Evolutionary conservation across 2,329 filamentous ascomycete genomes (phyloP).

Genomic region (Penicillium palitans): DNA sequence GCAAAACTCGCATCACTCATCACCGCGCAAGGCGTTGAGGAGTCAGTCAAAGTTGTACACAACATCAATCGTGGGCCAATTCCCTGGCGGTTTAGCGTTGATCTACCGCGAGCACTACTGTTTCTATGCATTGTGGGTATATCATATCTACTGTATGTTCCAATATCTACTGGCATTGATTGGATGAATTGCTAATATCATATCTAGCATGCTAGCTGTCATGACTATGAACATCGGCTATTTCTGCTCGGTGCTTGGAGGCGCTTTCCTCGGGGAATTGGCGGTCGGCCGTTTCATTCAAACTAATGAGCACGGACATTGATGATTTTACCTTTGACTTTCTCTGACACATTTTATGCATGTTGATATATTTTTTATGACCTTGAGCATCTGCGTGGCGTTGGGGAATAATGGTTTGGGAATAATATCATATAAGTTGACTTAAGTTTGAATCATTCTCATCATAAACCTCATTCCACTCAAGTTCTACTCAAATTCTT

Average conservation of each 20-base stretch:
- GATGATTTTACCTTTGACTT: neutral
- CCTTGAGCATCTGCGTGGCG: conserved; percentile 1
- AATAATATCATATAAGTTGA: neutral
- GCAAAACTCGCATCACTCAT: conserved; percentile 65
- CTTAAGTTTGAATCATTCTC: neutral
- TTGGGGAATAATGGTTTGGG: neutral
- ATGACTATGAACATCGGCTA: conserved; percentile 90
- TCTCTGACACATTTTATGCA: neutral
- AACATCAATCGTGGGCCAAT: conserved; percentile 53
- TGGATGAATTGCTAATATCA: conserved; percentile 5
- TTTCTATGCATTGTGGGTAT: conserved; percentile 73
- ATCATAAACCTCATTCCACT: neutral
- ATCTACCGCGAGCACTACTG: conserved; percentile 69
- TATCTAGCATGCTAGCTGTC: conserved; percentile 78
- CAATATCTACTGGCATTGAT: neutral
- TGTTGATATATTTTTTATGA: neutral
- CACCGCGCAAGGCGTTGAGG: conserved; percentile 75
- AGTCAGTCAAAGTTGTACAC: conserved; percentile 73
- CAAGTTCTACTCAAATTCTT: neutral
- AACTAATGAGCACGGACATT: conserved; percentile 35
- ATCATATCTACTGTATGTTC: conserved; percentile 79
- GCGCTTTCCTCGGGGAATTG: conserved; percentile 83
- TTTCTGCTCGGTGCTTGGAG: conserved; percentile 75
- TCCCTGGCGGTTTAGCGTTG: conserved; percentile 80
- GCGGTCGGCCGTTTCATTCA: conserved; percentile 69